Evolutionary conservation across 345 rosid genomes (phyloP).

Genomic region (Citrus unshiu): DNA sequence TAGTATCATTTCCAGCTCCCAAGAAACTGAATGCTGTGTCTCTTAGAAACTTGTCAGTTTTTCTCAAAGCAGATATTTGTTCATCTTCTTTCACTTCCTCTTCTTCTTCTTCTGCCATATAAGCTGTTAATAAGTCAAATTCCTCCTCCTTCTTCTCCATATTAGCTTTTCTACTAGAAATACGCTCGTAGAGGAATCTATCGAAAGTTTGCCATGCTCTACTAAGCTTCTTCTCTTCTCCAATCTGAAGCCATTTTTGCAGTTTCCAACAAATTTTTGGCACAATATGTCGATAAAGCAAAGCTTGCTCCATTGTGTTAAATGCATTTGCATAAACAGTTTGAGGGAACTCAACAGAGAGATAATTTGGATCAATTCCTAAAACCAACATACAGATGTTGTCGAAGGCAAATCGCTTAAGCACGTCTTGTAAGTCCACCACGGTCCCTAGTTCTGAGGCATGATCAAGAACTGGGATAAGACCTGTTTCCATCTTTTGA

Average conservation of each 20-base stretch:
- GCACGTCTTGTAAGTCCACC: conserved; percentile 28
- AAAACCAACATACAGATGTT: no score
- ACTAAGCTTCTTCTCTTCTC: not conserved
- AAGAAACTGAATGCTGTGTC: conserved; percentile 24
- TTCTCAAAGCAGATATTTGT: not conserved
- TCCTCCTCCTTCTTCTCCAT: conserved; percentile 1
- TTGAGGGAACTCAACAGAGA: conserved; percentile 16
- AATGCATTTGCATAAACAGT: no score
- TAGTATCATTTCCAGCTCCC: conserved; percentile 40
- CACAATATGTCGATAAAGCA: not conserved
- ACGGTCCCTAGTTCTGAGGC: not conserved
- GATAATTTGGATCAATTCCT: conserved; percentile 12
- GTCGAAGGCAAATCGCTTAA: conserved; percentile 17
- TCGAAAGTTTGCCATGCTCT: not conserved
- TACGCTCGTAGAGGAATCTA: not conserved
- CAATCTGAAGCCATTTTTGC: not conserved
- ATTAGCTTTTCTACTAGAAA: not conserved
- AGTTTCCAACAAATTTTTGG: not conserved
- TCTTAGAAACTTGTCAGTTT: conserved; percentile 20
- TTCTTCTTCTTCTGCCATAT: conserved; percentile 4
- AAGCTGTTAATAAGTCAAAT: conserved; percentile 22
- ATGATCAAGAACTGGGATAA: conserved; percentile 9
- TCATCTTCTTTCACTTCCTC: not conserved
- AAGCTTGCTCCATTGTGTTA: not conserved
- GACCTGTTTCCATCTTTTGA: conserved; percentile 4